A percentile compares a stretch with the other conserved stretches of the same genome.
Evolutionary conservation across 148 eudicot species (phyloP).

Genomic region (Spergularia marina): DNA sequence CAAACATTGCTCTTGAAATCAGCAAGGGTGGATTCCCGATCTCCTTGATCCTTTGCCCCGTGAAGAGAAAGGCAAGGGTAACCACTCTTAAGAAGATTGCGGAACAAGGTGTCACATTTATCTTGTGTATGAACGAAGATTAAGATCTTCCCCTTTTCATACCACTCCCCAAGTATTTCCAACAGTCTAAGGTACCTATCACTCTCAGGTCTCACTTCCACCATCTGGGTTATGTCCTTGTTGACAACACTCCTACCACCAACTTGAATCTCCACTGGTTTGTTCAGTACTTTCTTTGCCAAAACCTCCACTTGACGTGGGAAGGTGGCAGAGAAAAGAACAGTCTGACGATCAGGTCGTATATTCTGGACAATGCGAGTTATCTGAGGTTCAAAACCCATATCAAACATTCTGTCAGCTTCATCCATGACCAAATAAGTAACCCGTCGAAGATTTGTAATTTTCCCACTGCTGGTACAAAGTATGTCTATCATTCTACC

Average conservation of each 20-base stretch:
- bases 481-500: slow-evolving; percentile 87
- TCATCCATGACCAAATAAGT: slow-evolving; percentile 83
- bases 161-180: slow-evolving; percentile 85
- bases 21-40: slow-evolving; percentile 71
- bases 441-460: slow-evolving; percentile 74
- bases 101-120: slow-evolving; percentile 66
- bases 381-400: slow-evolving; percentile 88
- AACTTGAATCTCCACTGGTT: slow-evolving; percentile 75
- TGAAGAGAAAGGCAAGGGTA: slow-evolving; percentile 82
- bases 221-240: slow-evolving; percentile 74
- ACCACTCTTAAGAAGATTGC: slow-evolving; percentile 63
- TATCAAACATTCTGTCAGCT: slow-evolving; percentile 84
- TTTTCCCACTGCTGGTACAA: slow-evolving; percentile 70
- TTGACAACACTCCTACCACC: slow-evolving; percentile 87
- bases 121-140: slow-evolving; percentile 71
- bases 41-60: slow-evolving; percentile 80
- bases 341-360: slow-evolving; percentile 77
- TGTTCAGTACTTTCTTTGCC: slow-evolving; percentile 67
- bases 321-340: slow-evolving; percentile 77
- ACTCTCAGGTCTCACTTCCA: slow-evolving; percentile 72
- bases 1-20: slow-evolving; percentile 79
- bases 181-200: slow-evolving; percentile 64
- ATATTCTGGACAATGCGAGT: slow-evolving; percentile 75
- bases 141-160: slow-evolving; percentile 70
- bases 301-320: slow-evolving; percentile 78